Base-by-base conservation (phyloP, 495 filamentous ascomycete species). In the Neurospora sp. region DNA sequence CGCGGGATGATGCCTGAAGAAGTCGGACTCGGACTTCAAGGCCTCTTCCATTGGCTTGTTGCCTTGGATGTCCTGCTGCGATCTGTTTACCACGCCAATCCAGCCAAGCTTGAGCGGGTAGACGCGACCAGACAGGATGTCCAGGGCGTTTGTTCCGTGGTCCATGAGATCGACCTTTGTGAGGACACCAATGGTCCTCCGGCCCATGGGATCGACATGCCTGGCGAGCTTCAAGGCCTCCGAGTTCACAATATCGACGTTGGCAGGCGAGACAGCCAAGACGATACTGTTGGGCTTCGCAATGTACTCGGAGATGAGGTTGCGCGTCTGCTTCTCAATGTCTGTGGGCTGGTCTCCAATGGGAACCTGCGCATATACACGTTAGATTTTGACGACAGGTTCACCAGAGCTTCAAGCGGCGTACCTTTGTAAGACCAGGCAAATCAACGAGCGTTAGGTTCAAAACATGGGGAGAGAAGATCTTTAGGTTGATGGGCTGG, bases 131-230 rank as follows among this genome's bases (percentile, higher is more conserved):
- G 94, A 96, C 41, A 99, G 87, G 74, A 99, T 98, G 76, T 99
- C 96, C 74, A 99, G 85, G 3, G 96, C 96, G 79, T 99, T 99
- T 69, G 96, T 99, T 53, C 96, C 96, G 79, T 99, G 96, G 78
- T 99, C 96, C 96, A 99, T 99, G 42, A 99, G 85, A 80, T 99
- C 96, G 75, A 98, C 86, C 83, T 99, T 99, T 20, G 96, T 98
- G 72, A 99, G 87, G 68, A 99, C 96, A 61, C 96, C 96, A 77
- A 99, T 98, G 10, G 96, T 99, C 81, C 96, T 89, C 77, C 92
- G 88, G 40, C 96, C 96, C 82, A 97, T 92, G 16, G 96, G 92
- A 82, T 99, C 96, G 68, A 99, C 96, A 88, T 98, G 93, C 27
- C 96, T 89, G 72, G 96, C 96, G 69, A 99, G 92, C 81, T 99